Evolutionary conservation across 2,329 filamentous ascomycete genomes (phyloP).

Genomic region (Chaetoscypha palmicola): DNA sequence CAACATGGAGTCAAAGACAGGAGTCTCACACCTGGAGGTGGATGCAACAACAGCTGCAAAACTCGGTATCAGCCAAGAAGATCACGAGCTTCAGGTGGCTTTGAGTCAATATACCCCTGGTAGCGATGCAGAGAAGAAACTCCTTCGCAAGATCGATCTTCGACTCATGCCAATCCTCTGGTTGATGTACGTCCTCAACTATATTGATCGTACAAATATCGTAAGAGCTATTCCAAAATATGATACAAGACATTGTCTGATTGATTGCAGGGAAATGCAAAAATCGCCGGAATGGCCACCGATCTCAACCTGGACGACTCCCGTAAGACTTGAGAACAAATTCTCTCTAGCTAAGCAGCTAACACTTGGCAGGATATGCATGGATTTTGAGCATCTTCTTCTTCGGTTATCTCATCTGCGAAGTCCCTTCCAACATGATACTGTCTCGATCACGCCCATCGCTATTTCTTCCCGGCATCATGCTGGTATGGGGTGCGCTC

Average conservation of each 20-base stretch:
- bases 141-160: conserved; percentile 45
- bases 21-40: conserved; percentile 13
- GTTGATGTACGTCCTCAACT: conserved; percentile 50
- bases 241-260: too few species aligned
- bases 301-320: conserved; percentile 35
- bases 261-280: conserved; percentile 39
- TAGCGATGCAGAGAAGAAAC: conserved; percentile 26
- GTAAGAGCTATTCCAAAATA: too few species aligned
- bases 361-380: conserved; percentile 8
- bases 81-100: conserved; percentile 21
- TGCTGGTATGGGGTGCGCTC: conserved; percentile 42
- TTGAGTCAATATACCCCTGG: conserved; percentile 26
- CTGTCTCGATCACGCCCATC: conserved; percentile 38
- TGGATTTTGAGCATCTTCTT: conserved; percentile 34
- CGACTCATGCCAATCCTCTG: conserved; percentile 46
- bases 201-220: conserved; percentile 45
- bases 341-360: too few species aligned
- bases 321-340: not conserved
- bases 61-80: conserved; percentile 8
- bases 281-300: conserved; percentile 45
- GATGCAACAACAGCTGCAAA: conserved; percentile 9
- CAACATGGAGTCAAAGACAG: not conserved
- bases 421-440: conserved; percentile 43
- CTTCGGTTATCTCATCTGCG: conserved; percentile 44
- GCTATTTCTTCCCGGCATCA: conserved; percentile 37